These are phyloP conservation scores for Lentinula aciculospora DNA, from an alignment of 768 basidiomycete genomes.

Conservation along the genomic window DNA sequence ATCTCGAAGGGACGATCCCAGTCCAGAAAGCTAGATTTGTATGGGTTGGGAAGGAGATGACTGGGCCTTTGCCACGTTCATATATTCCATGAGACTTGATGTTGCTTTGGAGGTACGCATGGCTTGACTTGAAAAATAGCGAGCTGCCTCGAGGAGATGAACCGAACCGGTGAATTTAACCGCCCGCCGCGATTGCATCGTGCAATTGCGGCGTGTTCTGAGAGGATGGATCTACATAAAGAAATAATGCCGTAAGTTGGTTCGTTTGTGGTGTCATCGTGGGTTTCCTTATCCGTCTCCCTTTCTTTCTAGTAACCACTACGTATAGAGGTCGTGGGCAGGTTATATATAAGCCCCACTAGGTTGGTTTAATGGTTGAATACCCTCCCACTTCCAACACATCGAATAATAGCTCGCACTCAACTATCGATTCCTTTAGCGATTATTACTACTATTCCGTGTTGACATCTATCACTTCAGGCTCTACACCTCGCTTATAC, in stretches of 20 bases:
- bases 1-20: neutral
- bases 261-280: slow-evolving; percentile 5
- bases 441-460: neutral
- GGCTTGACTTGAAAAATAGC: neutral
- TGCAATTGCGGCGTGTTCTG: neutral
- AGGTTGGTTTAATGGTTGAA: slow-evolving; percentile 1
- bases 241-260: slow-evolving; percentile 7
- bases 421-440: neutral
- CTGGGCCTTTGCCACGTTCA: neutral
- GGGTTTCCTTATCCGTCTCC: slow-evolving; percentile 4
- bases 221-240: neutral
- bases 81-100: neutral
- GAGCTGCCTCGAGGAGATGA: slow-evolving; percentile 3
- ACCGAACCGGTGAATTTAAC: slow-evolving; percentile 1
- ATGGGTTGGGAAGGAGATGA: neutral
- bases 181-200: neutral
- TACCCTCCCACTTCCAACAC: neutral
- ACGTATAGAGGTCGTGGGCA: slow-evolving; percentile 4
- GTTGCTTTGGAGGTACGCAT: neutral
- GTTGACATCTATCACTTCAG: neutral
- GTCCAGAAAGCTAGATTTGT: neutral
- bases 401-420: neutral
- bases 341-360: slow-evolving; percentile 6
- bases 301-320: slow-evolving; percentile 6
- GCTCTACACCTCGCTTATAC: neutral